Evolutionary conservation across 768 basidiomycete species (phyloP).

Genomic region (Leccinum truebloodii): DNA sequence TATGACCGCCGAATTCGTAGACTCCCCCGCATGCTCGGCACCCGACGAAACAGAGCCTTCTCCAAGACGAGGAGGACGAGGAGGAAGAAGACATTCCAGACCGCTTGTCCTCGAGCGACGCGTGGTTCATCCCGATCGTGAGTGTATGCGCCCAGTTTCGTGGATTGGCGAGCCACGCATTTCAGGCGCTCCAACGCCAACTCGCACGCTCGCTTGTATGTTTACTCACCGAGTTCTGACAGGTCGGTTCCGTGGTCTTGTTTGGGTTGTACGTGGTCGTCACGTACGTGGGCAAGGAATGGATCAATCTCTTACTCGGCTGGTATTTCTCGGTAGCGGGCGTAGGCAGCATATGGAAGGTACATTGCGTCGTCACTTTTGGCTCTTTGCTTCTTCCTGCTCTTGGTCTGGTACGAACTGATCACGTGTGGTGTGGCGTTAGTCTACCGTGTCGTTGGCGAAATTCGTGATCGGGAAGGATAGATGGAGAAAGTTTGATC

Average conservation of each 20-base stretch:
- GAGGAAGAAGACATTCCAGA: constrained; percentile 55
- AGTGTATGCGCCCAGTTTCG: constrained; percentile 28
- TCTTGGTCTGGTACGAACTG: not conserved
- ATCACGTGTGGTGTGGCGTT: not conserved
- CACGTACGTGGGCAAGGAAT: constrained; percentile 74
- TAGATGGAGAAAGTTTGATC: constrained; percentile 61
- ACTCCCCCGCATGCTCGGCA: not conserved
- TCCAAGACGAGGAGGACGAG: constrained; percentile 49
- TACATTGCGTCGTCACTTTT: not conserved
- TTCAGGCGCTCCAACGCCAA: not conserved
- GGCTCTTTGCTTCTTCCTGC: not conserved
- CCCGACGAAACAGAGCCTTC: constrained; percentile 12
- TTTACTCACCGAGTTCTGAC: not conserved
- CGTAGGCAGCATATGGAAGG: constrained; percentile 70
- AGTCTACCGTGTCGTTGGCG: constrained; percentile 55
- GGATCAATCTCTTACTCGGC: constrained; percentile 80
- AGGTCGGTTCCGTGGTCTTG: constrained; percentile 73
- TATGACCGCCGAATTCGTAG: constrained; percentile 12
- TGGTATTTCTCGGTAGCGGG: constrained; percentile 74
- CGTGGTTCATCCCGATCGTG: constrained; percentile 77
- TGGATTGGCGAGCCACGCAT: not conserved
- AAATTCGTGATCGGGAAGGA: constrained; percentile 49
- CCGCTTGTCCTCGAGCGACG: constrained; percentile 64
- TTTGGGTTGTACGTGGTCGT: constrained; percentile 70
- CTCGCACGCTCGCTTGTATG: not conserved